Evolutionary conservation across 2,329 filamentous ascomycete species (phyloP).

Genomic region (Trichoderma cornu-damae): DNA sequence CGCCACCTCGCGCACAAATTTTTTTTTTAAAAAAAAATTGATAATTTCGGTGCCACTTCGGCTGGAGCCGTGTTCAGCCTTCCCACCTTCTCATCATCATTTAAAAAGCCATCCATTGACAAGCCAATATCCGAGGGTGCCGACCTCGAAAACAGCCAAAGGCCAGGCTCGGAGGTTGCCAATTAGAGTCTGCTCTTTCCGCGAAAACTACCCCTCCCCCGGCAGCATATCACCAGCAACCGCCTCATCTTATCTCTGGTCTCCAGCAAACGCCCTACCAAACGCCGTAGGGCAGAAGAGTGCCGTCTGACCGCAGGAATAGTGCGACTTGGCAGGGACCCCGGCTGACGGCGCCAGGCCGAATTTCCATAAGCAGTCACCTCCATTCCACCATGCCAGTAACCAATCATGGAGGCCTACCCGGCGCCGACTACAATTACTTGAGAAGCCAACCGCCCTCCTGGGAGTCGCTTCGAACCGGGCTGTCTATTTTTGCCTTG

Average conservation of each 20-base stretch:
- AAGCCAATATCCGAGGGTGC: conserved; percentile 11
- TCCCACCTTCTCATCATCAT: background rate
- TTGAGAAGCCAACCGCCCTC: conserved; percentile 28
- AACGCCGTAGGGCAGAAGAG: conserved; percentile 30
- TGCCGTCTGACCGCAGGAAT: conserved; percentile 34
- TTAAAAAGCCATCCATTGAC: background rate
- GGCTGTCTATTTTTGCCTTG: conserved; percentile 34
- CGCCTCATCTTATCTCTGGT: conserved; percentile 14
- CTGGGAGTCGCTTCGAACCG: conserved; percentile 27
- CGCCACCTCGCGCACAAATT: background rate
- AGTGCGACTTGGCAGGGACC: conserved; percentile 31
- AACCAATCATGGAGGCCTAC: conserved; percentile 32
- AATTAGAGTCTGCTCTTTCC: conserved; percentile 12
- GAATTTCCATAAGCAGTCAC: conserved; percentile 28
- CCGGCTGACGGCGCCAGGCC: conserved; percentile 32
- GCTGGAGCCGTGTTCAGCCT: conserved; percentile 4
- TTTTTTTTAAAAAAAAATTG: too few relatives aligned
- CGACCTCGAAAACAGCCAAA: background rate
- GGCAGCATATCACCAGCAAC: conserved; percentile 13
- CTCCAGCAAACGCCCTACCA: conserved; percentile 27
- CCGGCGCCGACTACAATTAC: conserved; percentile 27
- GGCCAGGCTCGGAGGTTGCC: background rate
- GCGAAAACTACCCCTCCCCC: conserved; percentile 6
- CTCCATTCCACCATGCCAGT: conserved; percentile 28
- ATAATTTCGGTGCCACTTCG: conserved; percentile 7